Evolutionary conservation across 2,329 filamentous ascomycete species (phyloP), one percentile per base, ranked within the genome.

Genomic region (Grosmannia huntii): DNA sequence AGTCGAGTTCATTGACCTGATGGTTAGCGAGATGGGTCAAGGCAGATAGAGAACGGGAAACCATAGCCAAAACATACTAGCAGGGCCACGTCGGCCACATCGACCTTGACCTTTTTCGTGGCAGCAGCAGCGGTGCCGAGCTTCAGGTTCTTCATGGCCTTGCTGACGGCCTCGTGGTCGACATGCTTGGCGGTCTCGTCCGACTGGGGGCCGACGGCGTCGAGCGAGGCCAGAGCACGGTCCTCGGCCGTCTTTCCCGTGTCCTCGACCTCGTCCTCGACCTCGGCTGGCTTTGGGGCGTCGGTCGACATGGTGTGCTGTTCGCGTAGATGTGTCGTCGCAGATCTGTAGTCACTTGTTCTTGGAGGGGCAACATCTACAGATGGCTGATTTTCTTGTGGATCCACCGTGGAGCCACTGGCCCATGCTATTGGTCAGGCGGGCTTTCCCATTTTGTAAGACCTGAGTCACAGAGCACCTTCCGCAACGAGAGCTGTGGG

Each of bases 221-320:
- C 86, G 64, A 91, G 83, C 61, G 79, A 81, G 53, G 85, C 86
- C 60, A 90, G 81, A 33, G 87, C 87, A 7, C 86, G 84, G 73
- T 89, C 86, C 71, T 90, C 86, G 67, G 86, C 86, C 49, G 80
- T 82, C 71, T 84, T 86, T 66, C 79, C 78, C 59, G 70, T 63
- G 38, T 63, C 62, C 64, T 76, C 71, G 64, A 21, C 41, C 16
- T 82, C 80, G 61, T 83, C 80, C 59, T 84, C 81, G 62, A 78
- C 74, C 62, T 84, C 80, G 61, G 41, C 41, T 10, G 41, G 41
- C 41, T 76, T 80, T 52, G 76, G 74, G 31, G 74, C 33, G 38
- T 46, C 25, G 48, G 44, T 23, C 12, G 57, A 14, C 57, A 59
- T 59, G 53, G 46, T 33, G 31, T 36, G 57, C 4, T 38, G 10